Base-by-base conservation (phyloP, 768 basidiomycete species). In the Phylloporus sp. region DNA sequence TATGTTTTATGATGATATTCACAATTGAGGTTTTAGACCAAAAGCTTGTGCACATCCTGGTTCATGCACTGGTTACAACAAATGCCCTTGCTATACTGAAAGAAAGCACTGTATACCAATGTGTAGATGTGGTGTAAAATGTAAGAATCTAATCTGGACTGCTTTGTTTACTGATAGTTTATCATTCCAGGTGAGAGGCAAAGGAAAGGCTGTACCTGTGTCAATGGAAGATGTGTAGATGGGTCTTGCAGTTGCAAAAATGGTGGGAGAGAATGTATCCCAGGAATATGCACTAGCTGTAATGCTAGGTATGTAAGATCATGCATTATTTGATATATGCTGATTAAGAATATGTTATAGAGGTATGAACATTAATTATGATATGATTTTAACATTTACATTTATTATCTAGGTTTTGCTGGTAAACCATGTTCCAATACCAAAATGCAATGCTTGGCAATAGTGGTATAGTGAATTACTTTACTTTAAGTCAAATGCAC, bases 31-130 rank as follows among this genome's bases (percentile, higher is more conserved):
- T 23, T 39, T 18, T 31, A 76, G 75, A 16, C 53, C 61, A 6
- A 32, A 43, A 16, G 74, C 75, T 12, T 82, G 80, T 59, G 61
- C 67, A 20, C 81, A 84, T 59, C 48, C 61, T 24, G 82, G 82
- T 0, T 60, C 72, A 26, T 84, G 82, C 55, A 69, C 70, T 35
- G 56, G 62, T n/a, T n/a, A n/a, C 4, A 56, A 56, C 0, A 48
- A 58, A 5, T 84, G 82, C 38, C 39, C 51, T 0, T 84, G 82
- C 56, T 72, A 66, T 50, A 36, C 49, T 6, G 57, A 54, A 13
- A 70, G 63, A 7, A 66, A 71, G 12, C 73, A 76, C 40, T 84
- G 82, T 49, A 69, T 75, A 45, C 57, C 73, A 39, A 72, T 68
- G 28, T 84, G 82, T 54, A 69, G 73, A 22, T 84, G 82, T 59